Percentiles rank a stretch among this genome's conserved stretches.
Conservation (phyloP, 768 basidiomycete genomes). For the Boletus subcaerulescens region DNA sequence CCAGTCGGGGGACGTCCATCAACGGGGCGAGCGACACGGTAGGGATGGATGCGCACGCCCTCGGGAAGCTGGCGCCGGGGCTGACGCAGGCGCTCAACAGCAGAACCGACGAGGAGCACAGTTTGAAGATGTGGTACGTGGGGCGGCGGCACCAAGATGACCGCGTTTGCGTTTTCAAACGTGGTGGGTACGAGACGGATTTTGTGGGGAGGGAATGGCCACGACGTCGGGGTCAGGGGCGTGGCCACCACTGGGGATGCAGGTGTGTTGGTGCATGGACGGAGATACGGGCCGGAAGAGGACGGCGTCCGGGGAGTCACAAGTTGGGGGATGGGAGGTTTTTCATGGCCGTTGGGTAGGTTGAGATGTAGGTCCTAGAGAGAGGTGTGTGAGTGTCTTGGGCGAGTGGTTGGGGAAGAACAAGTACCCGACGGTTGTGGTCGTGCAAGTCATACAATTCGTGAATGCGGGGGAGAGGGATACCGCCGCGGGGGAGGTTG, state of each 20-base stretch:
- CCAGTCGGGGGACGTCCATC: slow-evolving; percentile 8
- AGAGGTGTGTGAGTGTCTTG: background rate
- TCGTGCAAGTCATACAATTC: background rate
- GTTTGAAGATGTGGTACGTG: slow-evolving; percentile 21
- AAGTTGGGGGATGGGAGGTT: no score
- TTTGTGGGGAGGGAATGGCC: slow-evolving; percentile 20
- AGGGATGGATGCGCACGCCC: slow-evolving; percentile 55
- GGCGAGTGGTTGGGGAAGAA: background rate
- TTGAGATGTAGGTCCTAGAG: background rate
- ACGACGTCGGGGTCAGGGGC: background rate
- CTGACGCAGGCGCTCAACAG: slow-evolving; percentile 45
- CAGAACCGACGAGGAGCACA: slow-evolving; percentile 50
- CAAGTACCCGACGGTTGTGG: slow-evolving; percentile 10
- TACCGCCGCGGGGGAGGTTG: slow-evolving; percentile 30
- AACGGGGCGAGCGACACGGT: slow-evolving; percentile 40
- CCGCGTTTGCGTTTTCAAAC: slow-evolving; percentile 52
- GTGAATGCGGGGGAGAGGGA: slow-evolving; percentile 1
- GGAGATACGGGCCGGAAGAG: background rate
- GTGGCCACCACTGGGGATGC: no score
- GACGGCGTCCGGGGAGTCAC: no score
- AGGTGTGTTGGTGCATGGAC: background rate
- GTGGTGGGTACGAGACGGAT: slow-evolving; percentile 47
- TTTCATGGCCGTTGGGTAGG: no score
- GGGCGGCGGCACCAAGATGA: slow-evolving; percentile 42
- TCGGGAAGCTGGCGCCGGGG: slow-evolving; percentile 39